Conservation (phyloP, 2,329 filamentous ascomycete genomes). For the Fusarium fracticaudum region DNA sequence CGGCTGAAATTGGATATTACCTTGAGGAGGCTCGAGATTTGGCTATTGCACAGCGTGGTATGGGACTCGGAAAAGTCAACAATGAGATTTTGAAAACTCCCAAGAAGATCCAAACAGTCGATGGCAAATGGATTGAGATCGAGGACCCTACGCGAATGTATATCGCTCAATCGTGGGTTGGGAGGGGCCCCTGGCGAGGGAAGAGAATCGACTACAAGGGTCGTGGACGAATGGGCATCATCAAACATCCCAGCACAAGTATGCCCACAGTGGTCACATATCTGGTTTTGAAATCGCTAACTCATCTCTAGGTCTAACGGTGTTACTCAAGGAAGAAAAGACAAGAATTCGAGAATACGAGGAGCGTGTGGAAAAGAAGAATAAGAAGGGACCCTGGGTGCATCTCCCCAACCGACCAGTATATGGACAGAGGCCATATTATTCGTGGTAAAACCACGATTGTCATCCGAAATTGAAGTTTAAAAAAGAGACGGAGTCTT, state of each 20-base stretch:
- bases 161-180: conserved; percentile 92
- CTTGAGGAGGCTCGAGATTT: conserved; percentile 83
- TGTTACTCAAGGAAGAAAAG: conserved; percentile 93
- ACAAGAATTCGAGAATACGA: conserved; percentile 84
- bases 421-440: conserved; percentile 86
- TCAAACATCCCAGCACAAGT: conserved; percentile 80
- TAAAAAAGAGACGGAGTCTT: conserved; percentile 3
- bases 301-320: conserved; percentile 68
- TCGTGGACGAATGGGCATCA: conserved; percentile 73
- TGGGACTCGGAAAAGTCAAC: conserved; percentile 73
- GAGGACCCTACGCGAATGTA: conserved; percentile 84
- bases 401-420: conserved; percentile 88
- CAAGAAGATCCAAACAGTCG: conserved; percentile 74
- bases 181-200: conserved; percentile 72
- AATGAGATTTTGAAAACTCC: conserved; percentile 51
- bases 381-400: conserved; percentile 82
- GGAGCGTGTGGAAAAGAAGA: conserved; percentile 80
- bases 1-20: conserved; percentile 80
- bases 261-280: conserved; percentile 51
- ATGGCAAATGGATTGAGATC: conserved; percentile 77
- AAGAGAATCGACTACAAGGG: conserved; percentile 76
- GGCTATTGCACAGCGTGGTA: conserved; percentile 82
- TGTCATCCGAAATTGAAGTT: not conserved
- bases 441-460: conserved; percentile 76
- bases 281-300: conserved; percentile 23